Base-by-base conservation (phyloP, 2,329 filamentous ascomycete species). In the Mollisia scopiformis region DNA sequence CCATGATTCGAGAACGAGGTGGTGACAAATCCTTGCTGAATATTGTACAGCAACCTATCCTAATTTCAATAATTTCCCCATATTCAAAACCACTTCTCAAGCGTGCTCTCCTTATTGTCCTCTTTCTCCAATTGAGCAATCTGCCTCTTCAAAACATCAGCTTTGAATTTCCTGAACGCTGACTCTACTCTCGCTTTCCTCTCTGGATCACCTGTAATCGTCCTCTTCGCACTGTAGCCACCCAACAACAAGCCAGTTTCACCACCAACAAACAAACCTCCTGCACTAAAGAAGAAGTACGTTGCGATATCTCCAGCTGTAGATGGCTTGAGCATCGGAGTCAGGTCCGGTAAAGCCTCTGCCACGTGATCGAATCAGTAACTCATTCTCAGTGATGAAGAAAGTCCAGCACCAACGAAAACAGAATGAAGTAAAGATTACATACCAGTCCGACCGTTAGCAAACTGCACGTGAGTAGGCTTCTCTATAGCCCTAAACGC, bases 341-440 rank as follows among this genome's bases (percentile, higher is more conserved):
- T 84, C 35, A 90, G 75, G 66, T 90, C 86, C 0, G 88, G 88
- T 1, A 90, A 75, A 0, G 81, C 69, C 69, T 88, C 86, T 86
- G 67, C 43, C 28, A 14, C 43, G 28, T 21, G n/a, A 43, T 46
- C 30, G 33, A 6, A 19, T 57, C 25, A 57, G 46, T 13, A 50
- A 14, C 3, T 27, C 6, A 1, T 43, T 43, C 39, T 46, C 21
- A 10, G 23, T 2, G 8, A 23, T 4, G n/a, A 43, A 21, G 39
- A n/a, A 19, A 19, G 21, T 30, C 16, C 16, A 30, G 21, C 6
- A 30, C 14, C 21, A 23, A 21, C 27, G 50, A n/a, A 55, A 2
- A 43, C 19, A 57, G 10, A n/a, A 13, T 11, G 37, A 19, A 31
- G 1, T n/a, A 27, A 27, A 49, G 35, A 52, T 1, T 7, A 65